A percentile compares a stretch with the other conserved stretches of the same genome.
Conservation (phyloP, 1,139 yeast species). For the Casaregolazyma lundiana region DNA sequence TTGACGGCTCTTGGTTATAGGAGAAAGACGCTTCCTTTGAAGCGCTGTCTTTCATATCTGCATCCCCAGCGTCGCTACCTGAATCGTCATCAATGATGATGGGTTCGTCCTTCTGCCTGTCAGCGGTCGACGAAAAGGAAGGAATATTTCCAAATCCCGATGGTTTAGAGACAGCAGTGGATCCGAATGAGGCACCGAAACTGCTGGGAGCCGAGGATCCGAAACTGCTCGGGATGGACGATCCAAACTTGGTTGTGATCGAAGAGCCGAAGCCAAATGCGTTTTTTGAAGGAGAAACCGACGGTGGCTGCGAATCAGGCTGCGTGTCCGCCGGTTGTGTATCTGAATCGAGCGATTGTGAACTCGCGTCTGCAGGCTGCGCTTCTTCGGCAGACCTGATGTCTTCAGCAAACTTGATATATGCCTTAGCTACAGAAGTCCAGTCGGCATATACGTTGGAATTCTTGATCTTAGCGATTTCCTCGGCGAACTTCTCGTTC, state of each 20-base stretch:
- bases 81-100: slow-evolving; percentile 10
- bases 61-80: slow-evolving; percentile 20
- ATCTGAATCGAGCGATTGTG: neutral
- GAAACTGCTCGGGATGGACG: neutral
- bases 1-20: too few relatives aligned
- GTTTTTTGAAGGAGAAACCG: neutral
- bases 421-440: slow-evolving; percentile 53
- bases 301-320: neutral
- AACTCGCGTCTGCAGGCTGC: slow-evolving; percentile 1
- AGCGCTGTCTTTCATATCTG: slow-evolving; percentile 20
- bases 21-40: slow-evolving; percentile 21
- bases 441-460: slow-evolving; percentile 56
- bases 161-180: neutral
- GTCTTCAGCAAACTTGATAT: slow-evolving; percentile 49
- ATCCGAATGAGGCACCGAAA: neutral
- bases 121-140: neutral
- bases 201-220: neutral
- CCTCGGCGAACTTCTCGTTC: slow-evolving; percentile 57
- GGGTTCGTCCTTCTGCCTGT: neutral
- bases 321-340: too few relatives aligned
- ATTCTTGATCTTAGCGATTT: slow-evolving; percentile 42
- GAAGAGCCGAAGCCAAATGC: slow-evolving; percentile 5
- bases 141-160: neutral
- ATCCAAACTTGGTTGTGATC: neutral
- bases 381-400: slow-evolving; percentile 36